Evolutionary conservation across 805 yeast genomes (phyloP).

Genomic region (Teunomyces funiuensis): DNA sequence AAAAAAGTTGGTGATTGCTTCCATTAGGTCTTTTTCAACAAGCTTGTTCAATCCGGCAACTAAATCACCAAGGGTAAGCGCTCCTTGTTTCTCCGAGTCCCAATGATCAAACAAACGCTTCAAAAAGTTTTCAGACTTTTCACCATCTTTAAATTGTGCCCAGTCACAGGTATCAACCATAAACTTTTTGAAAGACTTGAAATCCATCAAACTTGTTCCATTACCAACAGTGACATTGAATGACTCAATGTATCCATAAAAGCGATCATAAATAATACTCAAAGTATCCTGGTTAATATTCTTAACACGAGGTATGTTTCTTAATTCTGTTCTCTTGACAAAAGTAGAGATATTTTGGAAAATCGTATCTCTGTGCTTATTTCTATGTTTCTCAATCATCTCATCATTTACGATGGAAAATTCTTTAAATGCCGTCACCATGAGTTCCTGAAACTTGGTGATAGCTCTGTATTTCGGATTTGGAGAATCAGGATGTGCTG

Average conservation of each 20-base stretch:
- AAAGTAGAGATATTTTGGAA: conserved; percentile 84
- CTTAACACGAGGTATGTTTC: conserved; percentile 77
- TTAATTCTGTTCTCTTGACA: conserved; percentile 86
- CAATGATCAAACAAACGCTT: conserved; percentile 66
- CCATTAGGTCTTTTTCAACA: conserved; percentile 73
- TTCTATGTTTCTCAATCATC: conserved; percentile 65
- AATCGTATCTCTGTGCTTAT: conserved; percentile 70
- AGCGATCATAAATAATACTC: conserved; percentile 79
- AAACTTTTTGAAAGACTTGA: conserved; percentile 67
- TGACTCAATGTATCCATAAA: conserved; percentile 73
- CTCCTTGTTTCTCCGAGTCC: conserved; percentile 58
- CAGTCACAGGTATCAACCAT: conserved; percentile 81
- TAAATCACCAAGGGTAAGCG: conserved; percentile 66
- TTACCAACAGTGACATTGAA: conserved; percentile 48
- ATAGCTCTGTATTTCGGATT: conserved; percentile 64
- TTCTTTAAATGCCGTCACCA: conserved; percentile 91
- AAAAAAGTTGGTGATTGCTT: conserved; percentile 74
- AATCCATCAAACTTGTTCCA: conserved; percentile 70
- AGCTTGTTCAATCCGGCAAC: conserved; percentile 71
- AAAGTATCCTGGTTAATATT: conserved; percentile 58
- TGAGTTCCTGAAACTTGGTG: conserved; percentile 83
- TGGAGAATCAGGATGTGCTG: conserved; percentile 71
- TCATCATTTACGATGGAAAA: conserved; percentile 79
- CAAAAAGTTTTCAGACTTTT: conserved; percentile 44
- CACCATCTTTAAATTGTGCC: conserved; percentile 38